Conservation (phyloP, 169 alveolate species). For the Cryptosporidium canis region DNA sequence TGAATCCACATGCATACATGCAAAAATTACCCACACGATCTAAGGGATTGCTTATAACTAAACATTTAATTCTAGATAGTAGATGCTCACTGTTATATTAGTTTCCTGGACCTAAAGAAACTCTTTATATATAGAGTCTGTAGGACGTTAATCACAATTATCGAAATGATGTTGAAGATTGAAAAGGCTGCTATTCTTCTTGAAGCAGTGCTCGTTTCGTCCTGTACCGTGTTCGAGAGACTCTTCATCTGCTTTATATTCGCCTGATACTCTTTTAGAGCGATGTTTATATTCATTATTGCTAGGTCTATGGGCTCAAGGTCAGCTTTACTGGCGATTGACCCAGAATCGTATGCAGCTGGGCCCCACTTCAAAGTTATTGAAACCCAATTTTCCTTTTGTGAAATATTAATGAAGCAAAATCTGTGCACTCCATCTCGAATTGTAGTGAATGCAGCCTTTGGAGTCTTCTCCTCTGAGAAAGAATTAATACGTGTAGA, state of each 20-base stretch:
- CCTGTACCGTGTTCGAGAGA: not conserved
- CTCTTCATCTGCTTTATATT: constrained; percentile 17
- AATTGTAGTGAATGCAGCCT: constrained; percentile 56
- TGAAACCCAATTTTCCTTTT: not conserved
- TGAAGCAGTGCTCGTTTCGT: constrained; percentile 32
- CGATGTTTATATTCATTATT: constrained; percentile 10
- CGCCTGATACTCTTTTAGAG: constrained; percentile 61
- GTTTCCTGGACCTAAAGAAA: constrained; percentile 64
- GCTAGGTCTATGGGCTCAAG: constrained; percentile 18
- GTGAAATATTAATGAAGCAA: constrained; percentile 10
- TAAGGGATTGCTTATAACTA: not conserved
- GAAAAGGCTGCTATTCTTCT: constrained; percentile 27
- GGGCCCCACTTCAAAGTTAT: constrained; percentile 63
- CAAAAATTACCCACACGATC: not conserved
- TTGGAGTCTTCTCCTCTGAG: constrained; percentile 16
- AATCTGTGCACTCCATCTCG: constrained; percentile 22
- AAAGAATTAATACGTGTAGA: not conserved
- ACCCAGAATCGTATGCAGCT: constrained; percentile 22
- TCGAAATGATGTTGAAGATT: constrained; percentile 6
- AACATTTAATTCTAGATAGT: not conserved
- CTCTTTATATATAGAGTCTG: constrained; percentile 39
- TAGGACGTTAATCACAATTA: constrained; percentile 6
- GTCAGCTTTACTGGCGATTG: constrained; percentile 54
- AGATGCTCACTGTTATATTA: constrained; percentile 14
- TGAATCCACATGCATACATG: not conserved